Percentiles rank a stretch among this genome's conserved stretches.
phyloP scores from a whole-genome alignment of 164 flowering plant genomes.

The Platanus orientalis region DNA sequence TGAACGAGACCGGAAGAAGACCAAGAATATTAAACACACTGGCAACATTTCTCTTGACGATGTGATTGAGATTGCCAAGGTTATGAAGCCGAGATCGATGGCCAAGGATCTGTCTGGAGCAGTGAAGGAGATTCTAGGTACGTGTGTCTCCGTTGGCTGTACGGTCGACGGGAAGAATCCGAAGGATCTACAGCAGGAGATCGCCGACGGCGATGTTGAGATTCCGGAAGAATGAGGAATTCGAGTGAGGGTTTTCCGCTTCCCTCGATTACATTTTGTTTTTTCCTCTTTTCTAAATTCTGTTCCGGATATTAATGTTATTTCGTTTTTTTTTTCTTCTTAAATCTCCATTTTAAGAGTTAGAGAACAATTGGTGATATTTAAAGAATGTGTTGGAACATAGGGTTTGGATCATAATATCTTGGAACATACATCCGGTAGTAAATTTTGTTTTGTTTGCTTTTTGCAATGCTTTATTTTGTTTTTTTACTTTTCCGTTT shows the following conservation, averaged over 20 bases:
- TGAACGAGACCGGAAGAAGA: constrained; percentile 71
- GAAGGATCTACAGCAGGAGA: constrained; percentile 77
- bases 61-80: constrained; percentile 67
- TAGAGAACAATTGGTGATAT: background rate
- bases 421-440: background rate
- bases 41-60: constrained; percentile 73
- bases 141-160: constrained; percentile 82
- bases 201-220: constrained; percentile 64
- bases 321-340: background rate
- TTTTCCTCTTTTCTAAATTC: background rate
- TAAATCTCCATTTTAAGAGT: background rate
- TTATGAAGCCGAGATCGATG: constrained; percentile 70
- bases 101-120: constrained; percentile 69
- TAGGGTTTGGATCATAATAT: background rate
- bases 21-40: constrained; percentile 64
- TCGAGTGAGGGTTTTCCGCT: background rate
- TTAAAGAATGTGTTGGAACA: background rate
- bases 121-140: constrained; percentile 79
- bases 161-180: constrained; percentile 80
- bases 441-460: background rate
- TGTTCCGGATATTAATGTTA: background rate
- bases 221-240: constrained; percentile 45
- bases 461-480: background rate
- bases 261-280: background rate
- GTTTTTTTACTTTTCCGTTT: background rate